These are phyloP conservation scores for Dendrobium catenatum DNA, from an alignment of 106 monocot species.

Conservation along the genomic window DNA sequence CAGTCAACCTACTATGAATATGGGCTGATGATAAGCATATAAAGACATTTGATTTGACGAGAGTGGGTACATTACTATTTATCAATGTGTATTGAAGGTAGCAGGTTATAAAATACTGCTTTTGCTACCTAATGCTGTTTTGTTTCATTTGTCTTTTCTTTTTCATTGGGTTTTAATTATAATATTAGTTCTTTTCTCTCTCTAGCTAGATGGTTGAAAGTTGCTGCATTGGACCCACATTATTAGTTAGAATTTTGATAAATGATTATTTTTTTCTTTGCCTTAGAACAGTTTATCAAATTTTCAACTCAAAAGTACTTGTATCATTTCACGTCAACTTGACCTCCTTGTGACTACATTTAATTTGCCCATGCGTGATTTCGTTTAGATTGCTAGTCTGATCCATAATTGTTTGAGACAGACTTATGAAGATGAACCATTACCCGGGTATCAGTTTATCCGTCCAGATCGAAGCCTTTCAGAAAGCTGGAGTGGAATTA, in stretches of 20 bases:
- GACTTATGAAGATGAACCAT: conserved; percentile 66
- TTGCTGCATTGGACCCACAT: background rate
- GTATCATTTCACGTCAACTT: background rate
- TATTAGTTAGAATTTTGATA: background rate
- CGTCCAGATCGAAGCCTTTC: conserved; percentile 45
- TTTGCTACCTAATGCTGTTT: background rate
- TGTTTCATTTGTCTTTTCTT: background rate
- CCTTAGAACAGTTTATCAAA: background rate
- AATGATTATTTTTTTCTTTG: background rate
- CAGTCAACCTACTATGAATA: background rate
- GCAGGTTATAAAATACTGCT: background rate
- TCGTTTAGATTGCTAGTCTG: background rate
- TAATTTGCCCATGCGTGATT: background rate
- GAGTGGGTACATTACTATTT: background rate
- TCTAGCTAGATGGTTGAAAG: background rate
- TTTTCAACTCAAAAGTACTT: background rate
- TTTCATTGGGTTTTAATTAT: background rate
- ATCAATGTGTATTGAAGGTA: background rate
- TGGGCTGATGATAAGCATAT: background rate
- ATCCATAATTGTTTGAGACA: conserved; percentile 10
- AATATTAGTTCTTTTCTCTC: background rate
- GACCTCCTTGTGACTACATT: background rate
- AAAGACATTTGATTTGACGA: background rate
- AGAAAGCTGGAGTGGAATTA: conserved; percentile 39
- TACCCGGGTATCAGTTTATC: conserved; percentile 40